Evolutionary conservation across 305 asterid genomes (phyloP).

Genomic region (Petunia hybrid): DNA sequence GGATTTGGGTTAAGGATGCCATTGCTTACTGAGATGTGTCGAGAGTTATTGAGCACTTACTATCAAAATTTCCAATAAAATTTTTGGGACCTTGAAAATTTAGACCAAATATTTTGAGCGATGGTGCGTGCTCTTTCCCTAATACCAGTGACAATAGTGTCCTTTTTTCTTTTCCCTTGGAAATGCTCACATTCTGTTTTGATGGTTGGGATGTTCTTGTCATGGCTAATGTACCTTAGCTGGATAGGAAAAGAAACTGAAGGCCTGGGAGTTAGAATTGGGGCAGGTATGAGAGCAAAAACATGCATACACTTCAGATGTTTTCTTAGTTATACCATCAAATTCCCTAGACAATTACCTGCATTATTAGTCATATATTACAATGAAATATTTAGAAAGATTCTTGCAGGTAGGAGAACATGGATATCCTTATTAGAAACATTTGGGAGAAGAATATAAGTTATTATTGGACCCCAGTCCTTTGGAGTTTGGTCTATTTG

Average conservation of each 20-base stretch:
- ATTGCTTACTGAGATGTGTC: conserved; percentile 13
- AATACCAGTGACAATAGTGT: background rate
- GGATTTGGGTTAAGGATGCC: background rate
- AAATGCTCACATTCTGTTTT: background rate
- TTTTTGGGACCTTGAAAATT: background rate
- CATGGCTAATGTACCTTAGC: background rate
- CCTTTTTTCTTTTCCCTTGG: background rate
- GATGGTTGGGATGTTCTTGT: conserved; percentile 17
- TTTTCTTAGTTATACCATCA: conserved; percentile 1
- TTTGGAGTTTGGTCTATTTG: no score
- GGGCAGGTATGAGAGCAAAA: conserved; percentile 7
- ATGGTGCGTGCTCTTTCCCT: background rate
- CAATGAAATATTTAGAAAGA: no score
- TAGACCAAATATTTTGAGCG: conserved; percentile 6
- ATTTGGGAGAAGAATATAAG: no score
- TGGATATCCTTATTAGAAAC: no score
- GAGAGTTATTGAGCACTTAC: background rate
- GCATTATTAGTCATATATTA: background rate
- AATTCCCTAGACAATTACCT: background rate
- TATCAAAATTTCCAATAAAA: background rate
- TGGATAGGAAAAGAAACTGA: background rate
- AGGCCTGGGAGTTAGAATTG: background rate
- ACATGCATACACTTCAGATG: background rate
- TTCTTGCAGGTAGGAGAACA: no score
- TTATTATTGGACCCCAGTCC: no score